Evolutionary conservation across 2,329 filamentous ascomycete species (phyloP).

Genomic region (Epichloe elymi): DNA sequence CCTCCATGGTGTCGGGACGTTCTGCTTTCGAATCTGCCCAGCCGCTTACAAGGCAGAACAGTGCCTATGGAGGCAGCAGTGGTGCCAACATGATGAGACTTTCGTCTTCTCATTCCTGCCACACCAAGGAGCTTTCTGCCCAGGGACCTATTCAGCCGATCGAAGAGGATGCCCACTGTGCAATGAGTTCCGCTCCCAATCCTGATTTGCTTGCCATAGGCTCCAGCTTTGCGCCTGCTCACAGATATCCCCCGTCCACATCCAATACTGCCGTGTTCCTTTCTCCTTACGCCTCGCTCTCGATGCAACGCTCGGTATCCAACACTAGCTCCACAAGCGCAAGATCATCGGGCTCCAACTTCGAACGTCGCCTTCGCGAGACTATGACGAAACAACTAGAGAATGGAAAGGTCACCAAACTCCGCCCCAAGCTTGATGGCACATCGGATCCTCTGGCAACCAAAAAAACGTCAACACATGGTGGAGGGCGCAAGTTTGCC

Average conservation of each 20-base stretch:
- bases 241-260: slow-evolving; percentile 18
- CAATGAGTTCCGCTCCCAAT: slow-evolving; percentile 19
- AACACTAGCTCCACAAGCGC: slow-evolving; percentile 27
- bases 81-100: slow-evolving; percentile 25
- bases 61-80: slow-evolving; percentile 20
- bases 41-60: slow-evolving; percentile 31
- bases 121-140: slow-evolving; percentile 6
- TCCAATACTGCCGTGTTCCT: neutral
- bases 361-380: slow-evolving; percentile 34
- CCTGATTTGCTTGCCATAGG: slow-evolving; percentile 24
- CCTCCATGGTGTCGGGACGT: slow-evolving; percentile 29
- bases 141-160: slow-evolving; percentile 11
- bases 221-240: slow-evolving; percentile 16
- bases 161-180: slow-evolving; percentile 9
- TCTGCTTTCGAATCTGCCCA: slow-evolving; percentile 24
- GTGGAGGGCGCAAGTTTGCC: slow-evolving; percentile 30
- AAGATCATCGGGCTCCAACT: slow-evolving; percentile 29
- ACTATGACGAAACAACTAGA: slow-evolving; percentile 32
- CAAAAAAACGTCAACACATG: slow-evolving; percentile 10
- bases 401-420: slow-evolving; percentile 23
- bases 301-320: slow-evolving; percentile 37
- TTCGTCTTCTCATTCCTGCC: slow-evolving; percentile 24
- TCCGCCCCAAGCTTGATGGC: slow-evolving; percentile 32
- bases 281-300: neutral
- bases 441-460: slow-evolving; percentile 3